phyloP scores from a whole-genome alignment of 495 filamentous ascomycete species.

The Amphirosellinia nigrospora region DNA sequence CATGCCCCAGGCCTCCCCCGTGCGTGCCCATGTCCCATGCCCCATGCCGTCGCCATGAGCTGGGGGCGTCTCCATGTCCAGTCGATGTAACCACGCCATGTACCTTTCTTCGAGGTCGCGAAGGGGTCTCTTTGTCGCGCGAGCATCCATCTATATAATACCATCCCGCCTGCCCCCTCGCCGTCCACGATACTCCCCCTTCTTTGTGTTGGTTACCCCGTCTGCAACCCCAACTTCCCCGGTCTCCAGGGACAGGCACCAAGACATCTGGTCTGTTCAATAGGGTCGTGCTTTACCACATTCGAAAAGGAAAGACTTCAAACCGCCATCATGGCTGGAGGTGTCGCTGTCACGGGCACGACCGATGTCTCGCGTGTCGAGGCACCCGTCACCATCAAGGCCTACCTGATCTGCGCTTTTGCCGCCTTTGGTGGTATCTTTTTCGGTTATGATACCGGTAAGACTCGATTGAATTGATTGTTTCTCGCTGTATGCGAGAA shows the following conservation, averaged over 20 bases:
- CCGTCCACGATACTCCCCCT: neutral
- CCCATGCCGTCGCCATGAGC: conserved; percentile 19
- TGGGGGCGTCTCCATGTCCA: conserved; percentile 23
- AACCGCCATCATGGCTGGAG: conserved; percentile 43
- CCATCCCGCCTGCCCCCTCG: conserved; percentile 28
- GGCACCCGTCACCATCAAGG: conserved; percentile 67
- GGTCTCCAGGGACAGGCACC: conserved; percentile 20
- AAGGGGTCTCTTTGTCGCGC: conserved; percentile 14
- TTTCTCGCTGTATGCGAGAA: neutral
- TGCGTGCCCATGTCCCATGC: no score
- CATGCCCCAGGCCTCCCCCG: conserved; percentile 5
- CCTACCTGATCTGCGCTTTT: conserved; percentile 65
- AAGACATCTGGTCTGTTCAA: conserved; percentile 22
- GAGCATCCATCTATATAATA: conserved; percentile 24
- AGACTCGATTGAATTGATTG: conserved; percentile 42
- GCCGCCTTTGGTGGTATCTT: conserved; percentile 67
- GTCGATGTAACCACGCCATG: conserved; percentile 28
- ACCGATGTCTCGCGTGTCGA: conserved; percentile 51
- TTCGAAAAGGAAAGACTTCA: conserved; percentile 25
- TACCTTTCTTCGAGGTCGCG: conserved; percentile 19
- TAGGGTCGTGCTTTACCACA: conserved; percentile 3
- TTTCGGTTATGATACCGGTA: conserved; percentile 64
- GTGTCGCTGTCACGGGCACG: conserved; percentile 43
- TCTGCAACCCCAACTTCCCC: conserved; percentile 17
- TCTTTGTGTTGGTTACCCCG: conserved; percentile 10